Percentiles rank a stretch among this genome's conserved stretches.
Evolutionary conservation across 805 yeast species (phyloP).

Genomic region (Starmerella lactis-condensi): DNA sequence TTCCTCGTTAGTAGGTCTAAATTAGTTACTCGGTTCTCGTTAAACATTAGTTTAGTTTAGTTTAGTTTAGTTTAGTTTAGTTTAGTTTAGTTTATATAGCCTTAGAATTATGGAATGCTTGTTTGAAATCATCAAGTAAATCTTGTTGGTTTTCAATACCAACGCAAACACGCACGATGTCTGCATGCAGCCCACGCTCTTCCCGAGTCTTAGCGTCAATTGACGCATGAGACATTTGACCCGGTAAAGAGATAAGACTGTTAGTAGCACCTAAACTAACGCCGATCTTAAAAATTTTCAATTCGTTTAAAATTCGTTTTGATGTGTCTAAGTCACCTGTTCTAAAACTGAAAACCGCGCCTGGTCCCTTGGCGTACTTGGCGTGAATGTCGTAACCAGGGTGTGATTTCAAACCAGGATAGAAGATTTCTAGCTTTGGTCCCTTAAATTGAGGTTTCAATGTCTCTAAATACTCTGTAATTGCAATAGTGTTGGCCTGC

Average conservation of each 20-base stretch:
- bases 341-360: slow-evolving; percentile 77
- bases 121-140: slow-evolving; percentile 58
- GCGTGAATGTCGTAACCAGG: slow-evolving; percentile 68
- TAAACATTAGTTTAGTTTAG: too few relatives aligned
- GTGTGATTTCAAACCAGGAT: slow-evolving; percentile 66
- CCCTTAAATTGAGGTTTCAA: slow-evolving; percentile 27
- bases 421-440: slow-evolving; percentile 44
- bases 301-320: slow-evolving; percentile 54
- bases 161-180: slow-evolving; percentile 69
- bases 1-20: too few relatives aligned
- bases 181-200: slow-evolving; percentile 83
- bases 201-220: slow-evolving; percentile 73
- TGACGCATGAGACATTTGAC: slow-evolving; percentile 90
- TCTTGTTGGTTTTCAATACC: slow-evolving; percentile 79
- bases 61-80: too few relatives aligned
- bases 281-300: slow-evolving; percentile 67
- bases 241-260: slow-evolving; percentile 85
- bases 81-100: too few relatives aligned
- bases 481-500: slow-evolving; percentile 55
- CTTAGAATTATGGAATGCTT: slow-evolving; percentile 51
- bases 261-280: slow-evolving; percentile 91
- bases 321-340: slow-evolving; percentile 55
- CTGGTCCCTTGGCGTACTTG: slow-evolving; percentile 63
- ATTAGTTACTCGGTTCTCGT: too few relatives aligned
- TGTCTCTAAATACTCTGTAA: slow-evolving; percentile 54